A percentile compares a stretch with the other conserved stretches of the same genome.
phyloP scores from a whole-genome alignment of 1,139 yeast species.

The Candida tetrigidarum region DNA sequence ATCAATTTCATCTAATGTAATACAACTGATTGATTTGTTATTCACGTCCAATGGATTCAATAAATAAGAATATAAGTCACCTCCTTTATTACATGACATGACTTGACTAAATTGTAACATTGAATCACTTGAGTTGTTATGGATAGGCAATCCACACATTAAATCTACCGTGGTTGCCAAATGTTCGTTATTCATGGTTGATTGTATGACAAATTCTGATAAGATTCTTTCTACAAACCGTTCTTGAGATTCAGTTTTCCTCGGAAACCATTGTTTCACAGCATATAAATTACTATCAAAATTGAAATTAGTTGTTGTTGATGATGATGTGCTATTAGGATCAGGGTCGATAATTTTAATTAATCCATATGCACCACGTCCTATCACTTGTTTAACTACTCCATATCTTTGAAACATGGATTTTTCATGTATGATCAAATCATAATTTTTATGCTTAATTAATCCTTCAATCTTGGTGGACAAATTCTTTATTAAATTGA shows the following conservation, averaged over 20 bases:
- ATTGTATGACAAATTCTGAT: conserved; percentile 77
- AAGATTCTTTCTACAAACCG: conserved; percentile 72
- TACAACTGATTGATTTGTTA: conserved; percentile 16
- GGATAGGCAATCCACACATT: conserved; percentile 47
- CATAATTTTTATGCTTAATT: conserved; percentile 24
- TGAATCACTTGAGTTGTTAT: conserved; percentile 1
- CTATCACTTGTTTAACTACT: conserved; percentile 76
- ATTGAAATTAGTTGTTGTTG: neutral
- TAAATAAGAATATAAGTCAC: conserved; percentile 58
- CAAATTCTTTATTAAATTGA: conserved; percentile 52
- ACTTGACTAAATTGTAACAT: conserved; percentile 67
- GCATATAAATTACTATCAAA: conserved; percentile 49
- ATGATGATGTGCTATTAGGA: conserved; percentile 26
- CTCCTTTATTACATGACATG: conserved; percentile 80
- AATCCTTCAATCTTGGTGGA: conserved; percentile 43
- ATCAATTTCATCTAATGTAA: conserved; percentile 61
- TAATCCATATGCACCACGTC: conserved; percentile 86
- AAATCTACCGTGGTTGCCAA: conserved; percentile 71
- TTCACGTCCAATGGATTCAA: conserved; percentile 23
- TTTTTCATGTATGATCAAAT: conserved; percentile 25
- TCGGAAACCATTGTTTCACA: conserved; percentile 59
- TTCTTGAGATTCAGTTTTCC: conserved; percentile 55
- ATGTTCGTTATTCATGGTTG: conserved; percentile 70
- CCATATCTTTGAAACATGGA: conserved; percentile 68
- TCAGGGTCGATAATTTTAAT: conserved; percentile 71